phyloP scores from a whole-genome alignment of 257 asterid genomes.

The Solanum dulcamara region DNA sequence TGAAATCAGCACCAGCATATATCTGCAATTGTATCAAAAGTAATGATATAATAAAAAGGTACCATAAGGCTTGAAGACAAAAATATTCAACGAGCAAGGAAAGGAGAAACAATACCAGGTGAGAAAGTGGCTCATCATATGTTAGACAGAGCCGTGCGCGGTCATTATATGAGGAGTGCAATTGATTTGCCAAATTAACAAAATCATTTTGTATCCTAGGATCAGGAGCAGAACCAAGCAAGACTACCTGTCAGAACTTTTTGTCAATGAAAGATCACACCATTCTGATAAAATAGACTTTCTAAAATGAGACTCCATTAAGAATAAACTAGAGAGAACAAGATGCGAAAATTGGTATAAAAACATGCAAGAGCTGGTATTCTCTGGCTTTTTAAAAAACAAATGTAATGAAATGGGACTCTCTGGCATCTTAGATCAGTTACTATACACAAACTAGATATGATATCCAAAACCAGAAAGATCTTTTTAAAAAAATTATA shows the following conservation, averaged over 20 bases:
- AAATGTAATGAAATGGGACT: not conserved
- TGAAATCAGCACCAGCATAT: constrained; percentile 94
- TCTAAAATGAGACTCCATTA: not conserved
- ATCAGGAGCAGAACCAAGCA: constrained; percentile 98
- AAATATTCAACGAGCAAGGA: not conserved
- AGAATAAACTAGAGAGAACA: not conserved
- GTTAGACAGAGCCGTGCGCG: constrained; percentile 80
- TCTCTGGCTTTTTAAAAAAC: not conserved
- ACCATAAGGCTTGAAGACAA: not conserved
- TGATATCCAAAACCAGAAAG: not conserved
- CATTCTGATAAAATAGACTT: not conserved
- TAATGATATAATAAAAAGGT: constrained; percentile 1
- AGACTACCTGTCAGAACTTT: constrained; percentile 54
- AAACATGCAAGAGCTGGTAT: not conserved
- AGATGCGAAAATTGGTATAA: not conserved
- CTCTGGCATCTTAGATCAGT: not conserved
- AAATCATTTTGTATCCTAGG: constrained; percentile 85
- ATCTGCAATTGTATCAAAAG: constrained; percentile 45
- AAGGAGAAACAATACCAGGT: constrained; percentile 51
- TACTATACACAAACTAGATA: not conserved
- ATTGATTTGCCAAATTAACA: constrained; percentile 74
- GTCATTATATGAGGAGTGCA: constrained; percentile 62
- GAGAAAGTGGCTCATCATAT: constrained; percentile 98
- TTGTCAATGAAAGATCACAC: constrained; percentile 11
- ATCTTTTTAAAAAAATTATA: not conserved